Base-by-base conservation (phyloP, 768 basidiomycete genomes). In the Naematelia aurantialba region DNA sequence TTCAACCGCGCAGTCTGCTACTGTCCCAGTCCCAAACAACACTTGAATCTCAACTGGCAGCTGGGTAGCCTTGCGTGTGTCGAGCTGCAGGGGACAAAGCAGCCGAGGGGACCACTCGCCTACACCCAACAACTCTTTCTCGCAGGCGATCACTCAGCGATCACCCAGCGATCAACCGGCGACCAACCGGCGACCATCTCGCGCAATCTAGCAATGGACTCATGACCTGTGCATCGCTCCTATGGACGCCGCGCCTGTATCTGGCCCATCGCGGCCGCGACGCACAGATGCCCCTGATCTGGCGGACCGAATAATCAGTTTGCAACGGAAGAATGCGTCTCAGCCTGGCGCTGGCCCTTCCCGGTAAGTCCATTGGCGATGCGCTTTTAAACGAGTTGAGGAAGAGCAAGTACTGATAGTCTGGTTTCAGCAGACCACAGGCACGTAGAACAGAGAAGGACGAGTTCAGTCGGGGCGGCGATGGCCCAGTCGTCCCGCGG, bases 291-390 rank as follows among this genome's bases (percentile, higher is more conserved):
- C 80, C 2, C 81, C 79, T 0, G 83, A 85, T 75, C 62, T 85
- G 21, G 82, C 81, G n/a, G 85, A 87, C 69, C 82, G 81, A 62
- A 81, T 91, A 46, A 80, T 86, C 54, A 85, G 86, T 12, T 78
- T 87, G 3, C 84, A 87, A 72, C 81, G 89, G 19, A 84, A 80
- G 63, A 85, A 87, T 56, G 80, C 79, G 84, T 11, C 44, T 10
- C 5, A 25, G 26, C 85, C 58, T 52, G 82, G 81, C 13, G 44
- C 56, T 17, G 63, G 58, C 17, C 29, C 59, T 54, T 52, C 68
- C 39, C 45, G 64, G 60, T 53, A 24, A 31, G 60, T 49, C 24
- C 17, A 17, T 12, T 48, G 34, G 22, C 11, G 14, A n/a, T n/a
- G n/a, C n/a, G 21, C 3, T 19, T 22, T 22, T 21, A 14, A 13